These are phyloP conservation scores for Petunia hybrid DNA, from an alignment of 305 asterid genomes.

Conservation along the genomic window DNA sequence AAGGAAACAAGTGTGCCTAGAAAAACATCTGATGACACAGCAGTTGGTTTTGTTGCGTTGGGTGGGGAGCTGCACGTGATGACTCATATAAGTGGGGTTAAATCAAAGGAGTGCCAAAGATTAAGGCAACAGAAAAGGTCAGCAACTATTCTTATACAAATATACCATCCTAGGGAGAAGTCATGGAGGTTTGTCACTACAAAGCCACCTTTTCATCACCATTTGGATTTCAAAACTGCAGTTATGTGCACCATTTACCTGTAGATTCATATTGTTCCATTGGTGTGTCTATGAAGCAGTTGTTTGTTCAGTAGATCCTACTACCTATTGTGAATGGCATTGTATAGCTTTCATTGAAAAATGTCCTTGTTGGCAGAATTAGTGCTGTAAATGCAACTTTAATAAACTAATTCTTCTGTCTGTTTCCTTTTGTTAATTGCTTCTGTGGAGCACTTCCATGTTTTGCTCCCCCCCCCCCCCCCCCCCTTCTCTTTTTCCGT, in stretches of 20 bases:
- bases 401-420: neutral
- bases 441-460: neutral
- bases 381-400: conserved; percentile 23
- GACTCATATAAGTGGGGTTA: conserved; percentile 46
- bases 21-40: conserved; percentile 54
- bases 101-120: conserved; percentile 47
- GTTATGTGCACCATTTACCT: conserved; percentile 74
- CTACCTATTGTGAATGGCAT: conserved; percentile 6
- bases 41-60: conserved; percentile 77
- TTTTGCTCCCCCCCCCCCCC: neutral
- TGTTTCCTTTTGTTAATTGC: neutral
- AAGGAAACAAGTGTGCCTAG: conserved; percentile 77
- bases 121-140: conserved; percentile 66
- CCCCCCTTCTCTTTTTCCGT: neutral
- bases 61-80: conserved; percentile 77
- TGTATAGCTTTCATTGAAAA: conserved; percentile 26
- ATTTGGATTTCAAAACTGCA: conserved; percentile 70
- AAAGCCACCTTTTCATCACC: conserved; percentile 68
- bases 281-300: conserved; percentile 22
- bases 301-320: neutral
- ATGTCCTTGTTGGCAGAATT: conserved; percentile 11
- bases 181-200: conserved; percentile 67
- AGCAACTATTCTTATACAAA: conserved; percentile 63
- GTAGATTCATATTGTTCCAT: conserved; percentile 45
- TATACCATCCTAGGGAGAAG: conserved; percentile 71